phyloP scores from a whole-genome alignment of 2,329 filamentous ascomycete species.

The Stachybotrys chlorohalonatus region DNA sequence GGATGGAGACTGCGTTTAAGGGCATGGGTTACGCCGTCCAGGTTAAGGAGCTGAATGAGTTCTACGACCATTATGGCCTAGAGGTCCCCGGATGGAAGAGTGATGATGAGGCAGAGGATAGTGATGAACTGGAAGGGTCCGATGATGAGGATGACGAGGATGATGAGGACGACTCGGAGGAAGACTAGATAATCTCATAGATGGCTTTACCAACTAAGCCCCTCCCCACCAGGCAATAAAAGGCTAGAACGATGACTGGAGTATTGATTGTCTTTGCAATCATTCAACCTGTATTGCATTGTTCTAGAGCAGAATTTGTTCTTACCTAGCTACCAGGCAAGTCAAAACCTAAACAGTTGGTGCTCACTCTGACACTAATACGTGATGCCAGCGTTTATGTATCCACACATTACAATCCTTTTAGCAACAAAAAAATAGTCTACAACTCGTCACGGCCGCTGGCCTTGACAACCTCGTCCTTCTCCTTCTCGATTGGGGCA shows the following conservation, averaged over 20 bases:
- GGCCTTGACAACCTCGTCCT: conserved; percentile 50
- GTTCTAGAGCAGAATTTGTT: no score
- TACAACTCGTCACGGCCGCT: conserved; percentile 68
- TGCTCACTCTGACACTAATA: no score
- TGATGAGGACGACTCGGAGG: conserved; percentile 10
- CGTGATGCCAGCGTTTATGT: no score
- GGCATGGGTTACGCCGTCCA: conserved; percentile 70
- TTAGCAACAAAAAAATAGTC: conserved; percentile 3
- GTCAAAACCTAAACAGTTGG: no score
- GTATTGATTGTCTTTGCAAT: no score
- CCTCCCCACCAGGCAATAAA: no score
- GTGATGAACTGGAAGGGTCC: conserved; percentile 18
- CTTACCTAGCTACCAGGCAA: no score
- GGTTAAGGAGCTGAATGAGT: conserved; percentile 64
- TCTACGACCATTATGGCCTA: conserved; percentile 85
- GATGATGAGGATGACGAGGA: conserved; percentile 19
- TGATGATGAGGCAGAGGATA: conserved; percentile 32
- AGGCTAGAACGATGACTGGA: no score
- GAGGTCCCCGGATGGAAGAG: conserved; percentile 46
- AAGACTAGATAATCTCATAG: conserved; percentile 1
- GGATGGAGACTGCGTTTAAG: conserved; percentile 65
- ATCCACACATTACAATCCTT: no score
- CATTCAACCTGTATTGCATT: no score
- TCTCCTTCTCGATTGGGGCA: conserved; percentile 30
- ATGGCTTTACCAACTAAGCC: neutral